Evolutionary conservation across 2,329 filamentous ascomycete genomes (phyloP), one percentile per base, ranked within the genome.

Genomic region (Cladosporium colombiae): DNA sequence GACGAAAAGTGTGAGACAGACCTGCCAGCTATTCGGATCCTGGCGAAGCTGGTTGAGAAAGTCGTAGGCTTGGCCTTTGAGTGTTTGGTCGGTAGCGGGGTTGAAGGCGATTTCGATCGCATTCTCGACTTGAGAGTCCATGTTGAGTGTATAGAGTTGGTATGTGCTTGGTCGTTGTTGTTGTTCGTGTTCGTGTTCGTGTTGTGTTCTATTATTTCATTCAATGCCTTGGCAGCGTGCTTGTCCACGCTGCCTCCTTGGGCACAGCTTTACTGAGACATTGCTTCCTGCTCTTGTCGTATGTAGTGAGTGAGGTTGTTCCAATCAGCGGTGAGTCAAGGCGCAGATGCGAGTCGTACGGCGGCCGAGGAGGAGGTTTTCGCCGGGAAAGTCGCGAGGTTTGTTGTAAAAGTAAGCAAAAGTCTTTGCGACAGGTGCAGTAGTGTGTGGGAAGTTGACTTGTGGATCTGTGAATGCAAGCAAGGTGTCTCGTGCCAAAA

Each of bases 81-180:
- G 84, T 70, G 83, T 81, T 74, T 86, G 88, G 79, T 93, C 88
- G 73, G 92, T 90, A 74, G 85, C 81, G 67, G 92, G 91, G 80
- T 94, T 89, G 83, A 89, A 95, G 79, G 92, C 92, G 81, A 98
- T 96, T 79, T 95, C 88, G 82, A 98, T 95, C 80, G 95, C 95
- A 82, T 92, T 94, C 82, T 95, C 91, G 79, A 97, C 89, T 92
- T 97, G 75, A 27, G 72, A 61, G 62, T 76, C 73, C 75, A 77
- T 75, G 11, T 53, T 63, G 46, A 14, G 59, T 63, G 25, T 13
- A 50, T 40, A 23, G n/a, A n/a, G 18, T 18, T 29, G 25, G 31
- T 55, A 13, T 55, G 52, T 33, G 52, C 52, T 55, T 29, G 27
- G 18, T 55, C 27, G 52, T 55, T 55, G 52, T 31, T 55, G 27